Percentiles rank a stretch among this genome's conserved stretches.
Conservation (phyloP, 2,329 filamentous ascomycete species). For the Sphaerostilbella broomeana region DNA sequence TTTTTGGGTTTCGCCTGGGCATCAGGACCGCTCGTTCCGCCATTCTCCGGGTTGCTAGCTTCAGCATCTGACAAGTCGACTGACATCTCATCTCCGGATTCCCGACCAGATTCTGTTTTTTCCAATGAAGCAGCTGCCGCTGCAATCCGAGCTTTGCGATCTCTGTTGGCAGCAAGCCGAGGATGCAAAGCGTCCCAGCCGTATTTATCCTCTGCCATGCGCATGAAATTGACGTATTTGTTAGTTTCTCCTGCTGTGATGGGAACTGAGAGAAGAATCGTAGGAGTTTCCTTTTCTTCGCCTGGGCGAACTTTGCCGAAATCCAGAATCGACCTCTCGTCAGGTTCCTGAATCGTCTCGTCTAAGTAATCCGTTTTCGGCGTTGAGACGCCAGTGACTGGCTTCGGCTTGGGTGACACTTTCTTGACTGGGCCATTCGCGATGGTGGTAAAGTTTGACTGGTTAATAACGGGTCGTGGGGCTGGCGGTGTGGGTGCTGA, state of each 20-base stretch:
- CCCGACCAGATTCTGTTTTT: slow-evolving; percentile 60
- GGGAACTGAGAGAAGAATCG: slow-evolving; percentile 76
- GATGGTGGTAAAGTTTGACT: slow-evolving; percentile 37
- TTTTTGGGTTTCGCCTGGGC: slow-evolving; percentile 62
- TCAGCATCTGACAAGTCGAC: slow-evolving; percentile 68
- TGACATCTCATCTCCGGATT: slow-evolving; percentile 77
- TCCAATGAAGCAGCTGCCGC: slow-evolving; percentile 83
- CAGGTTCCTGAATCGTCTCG: slow-evolving; percentile 35
- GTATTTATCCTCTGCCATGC: slow-evolving; percentile 86
- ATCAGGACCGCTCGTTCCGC: slow-evolving; percentile 52
- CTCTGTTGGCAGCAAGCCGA: slow-evolving; percentile 78
- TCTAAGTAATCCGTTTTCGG: slow-evolving; percentile 46
- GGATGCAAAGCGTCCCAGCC: slow-evolving; percentile 93
- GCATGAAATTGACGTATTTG: slow-evolving; percentile 91
- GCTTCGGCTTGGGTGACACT: slow-evolving; percentile 42
- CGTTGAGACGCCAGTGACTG: slow-evolving; percentile 34
- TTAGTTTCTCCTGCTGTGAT: slow-evolving; percentile 70
- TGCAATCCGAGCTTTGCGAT: slow-evolving; percentile 80
- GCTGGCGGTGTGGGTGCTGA: slow-evolving; percentile 21
- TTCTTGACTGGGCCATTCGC: slow-evolving; percentile 39
- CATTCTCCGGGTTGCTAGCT: slow-evolving; percentile 86
- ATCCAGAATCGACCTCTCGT: slow-evolving; percentile 53
- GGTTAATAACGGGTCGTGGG: slow-evolving; percentile 29
- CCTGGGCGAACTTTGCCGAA: slow-evolving; percentile 54
- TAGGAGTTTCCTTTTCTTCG: slow-evolving; percentile 57